Conservation (phyloP, 73 alveolate species). For the Tetrahymena borealis region DNA sequence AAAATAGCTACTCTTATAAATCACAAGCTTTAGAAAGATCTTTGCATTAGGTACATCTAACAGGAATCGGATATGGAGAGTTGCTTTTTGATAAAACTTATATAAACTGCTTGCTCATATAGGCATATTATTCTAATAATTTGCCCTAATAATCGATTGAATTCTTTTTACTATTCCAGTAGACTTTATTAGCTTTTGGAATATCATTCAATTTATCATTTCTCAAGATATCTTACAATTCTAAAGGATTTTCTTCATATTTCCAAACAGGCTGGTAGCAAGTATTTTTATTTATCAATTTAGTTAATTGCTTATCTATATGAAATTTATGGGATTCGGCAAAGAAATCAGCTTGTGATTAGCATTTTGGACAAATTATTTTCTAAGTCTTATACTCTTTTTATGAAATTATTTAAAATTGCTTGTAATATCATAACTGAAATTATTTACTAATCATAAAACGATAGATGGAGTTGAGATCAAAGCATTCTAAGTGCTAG, state of each 20-base stretch:
- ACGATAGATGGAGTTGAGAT: background rate
- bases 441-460: background rate
- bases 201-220: background rate
- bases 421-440: background rate
- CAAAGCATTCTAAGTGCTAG: background rate
- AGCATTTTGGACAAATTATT: background rate
- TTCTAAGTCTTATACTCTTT: background rate
- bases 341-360: background rate
- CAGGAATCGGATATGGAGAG: background rate
- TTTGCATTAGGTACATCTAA: background rate
- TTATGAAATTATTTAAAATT: background rate
- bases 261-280: background rate
- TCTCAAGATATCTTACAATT: background rate
- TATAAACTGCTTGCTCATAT: too few relatives aligned
- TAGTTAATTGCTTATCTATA: background rate
- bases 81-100: too few relatives aligned
- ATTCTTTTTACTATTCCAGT: background rate
- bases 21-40: background rate
- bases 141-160: too few relatives aligned
- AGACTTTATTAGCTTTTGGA: background rate
- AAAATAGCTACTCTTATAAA: background rate
- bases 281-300: background rate
- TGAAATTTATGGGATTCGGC: background rate
- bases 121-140: too few relatives aligned
- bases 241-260: background rate